Evolutionary conservation across 768 basidiomycete genomes (phyloP), one percentile per base, ranked within the genome.

Genomic region (Serendipita indica): DNA sequence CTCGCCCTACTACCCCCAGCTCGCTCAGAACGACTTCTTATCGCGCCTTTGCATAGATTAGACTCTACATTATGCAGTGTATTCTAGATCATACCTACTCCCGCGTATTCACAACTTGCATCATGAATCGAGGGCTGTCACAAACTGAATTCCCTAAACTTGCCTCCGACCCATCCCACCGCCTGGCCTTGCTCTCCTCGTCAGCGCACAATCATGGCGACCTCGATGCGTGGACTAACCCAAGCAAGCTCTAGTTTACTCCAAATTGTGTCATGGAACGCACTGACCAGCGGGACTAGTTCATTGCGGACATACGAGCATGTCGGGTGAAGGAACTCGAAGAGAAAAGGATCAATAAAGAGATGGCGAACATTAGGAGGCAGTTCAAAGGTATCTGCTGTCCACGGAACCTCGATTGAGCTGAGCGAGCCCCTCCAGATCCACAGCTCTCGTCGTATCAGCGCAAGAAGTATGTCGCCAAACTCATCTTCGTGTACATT

Each of bases 341-440:
- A 69, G 94, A 98, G 77, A 98, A 97, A 73, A 77, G 96, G 58
- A 96, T 99, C 65, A 99, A 99, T 74, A 93, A 97, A 72, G 96
- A 99, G 73, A 98, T 99, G 96, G 96, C 96, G 0, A 97, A 99
- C 66, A 99, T 99, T 62, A 78, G 96, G 61, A 94, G 96, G 77
- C 91, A 94, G 71, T 98, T 99, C 77, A 97, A 97, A 78, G 90
- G 92, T 87, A 49, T 57, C 14, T 22, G 16, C 28, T 22, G 3
- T 33, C n/a, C 33, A 58, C n/a, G n/a, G n/a, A 60, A 61, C 41
- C 57, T 18, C 49, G 30, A 27, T 22, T 27, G 12, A 4, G 49
- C 49, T 54, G 22, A 54, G 30, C 49, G 16, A 54, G 20, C 49
- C 20, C 16, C n/a, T 32, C 22, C 16, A 54, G 49, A 54, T 28